Evolutionary conservation across 495 filamentous ascomycete genomes (phyloP), one percentile per base, ranked within the genome.

Genomic region (Penicillium ochrochloron): DNA sequence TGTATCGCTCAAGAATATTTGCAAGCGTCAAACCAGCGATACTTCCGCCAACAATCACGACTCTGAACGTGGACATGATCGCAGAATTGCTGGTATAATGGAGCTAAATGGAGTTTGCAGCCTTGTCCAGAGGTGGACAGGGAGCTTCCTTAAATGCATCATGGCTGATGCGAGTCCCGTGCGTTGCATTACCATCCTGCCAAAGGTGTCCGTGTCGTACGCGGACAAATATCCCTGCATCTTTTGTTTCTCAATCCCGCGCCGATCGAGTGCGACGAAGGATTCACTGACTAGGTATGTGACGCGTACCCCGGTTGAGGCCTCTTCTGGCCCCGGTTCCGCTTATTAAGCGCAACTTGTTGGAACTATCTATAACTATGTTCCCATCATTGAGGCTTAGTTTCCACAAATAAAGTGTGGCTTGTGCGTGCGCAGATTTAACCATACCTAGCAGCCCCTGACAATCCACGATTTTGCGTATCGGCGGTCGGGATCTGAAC

Each of bases 41-140:
- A 6, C 78, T 79, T 11, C 82, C 84, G 23, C 85, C 85, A n/a
- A 82, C 78, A 46, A 88, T 78, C 31, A 88, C 75, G 33, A 82
- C 82, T 53, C 72, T 78, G 73, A 23, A 23, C 3, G 42, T 46
- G 19, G 19, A 46, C 19, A 46, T 46, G 19, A 3, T 21, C 2
- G 17, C 0, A 10, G 19, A 46, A 46, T 9, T 46, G 2, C 4
- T 0, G 9, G 11, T 46, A 7, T 23, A 5, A 11, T 10, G 8
- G 42, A 23, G 41, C n/a, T 44, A 7, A 44, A n/a, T 7, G 25
- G 25, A 27, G 0, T 17, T 19, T 7, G 11, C n/a, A 44, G 41
- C 41, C 41, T 44, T 9, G 17, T 44, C 41, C n/a, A n/a, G 17
- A n/a, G 9, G 42, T 14, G 42, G 10, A 12, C 25, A 12, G 35